These are phyloP conservation scores for Aciculosporium take DNA, from an alignment of 2,329 filamentous ascomycete species.

Conservation along the genomic window DNA sequence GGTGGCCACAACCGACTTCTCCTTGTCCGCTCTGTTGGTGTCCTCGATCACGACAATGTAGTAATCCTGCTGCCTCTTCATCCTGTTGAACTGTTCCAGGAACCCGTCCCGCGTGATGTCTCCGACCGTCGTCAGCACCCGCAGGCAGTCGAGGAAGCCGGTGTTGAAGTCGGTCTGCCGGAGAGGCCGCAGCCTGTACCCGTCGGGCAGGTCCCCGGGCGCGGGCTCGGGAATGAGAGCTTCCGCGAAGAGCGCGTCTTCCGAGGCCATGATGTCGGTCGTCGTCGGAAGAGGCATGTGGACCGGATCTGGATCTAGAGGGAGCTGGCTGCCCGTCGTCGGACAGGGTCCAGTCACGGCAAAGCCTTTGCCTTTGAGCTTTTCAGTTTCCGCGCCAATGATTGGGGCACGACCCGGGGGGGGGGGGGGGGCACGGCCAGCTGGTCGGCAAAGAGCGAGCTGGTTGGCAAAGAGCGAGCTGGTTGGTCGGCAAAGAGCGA, in stretches of 20 bases:
- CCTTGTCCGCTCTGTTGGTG: constrained; percentile 33
- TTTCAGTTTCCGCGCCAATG: too few species aligned
- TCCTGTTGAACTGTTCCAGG: constrained; percentile 69
- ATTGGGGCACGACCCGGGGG: too few species aligned
- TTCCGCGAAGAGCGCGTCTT: constrained; percentile 59
- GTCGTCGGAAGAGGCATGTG: constrained; percentile 5
- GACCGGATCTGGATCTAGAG: too few species aligned
- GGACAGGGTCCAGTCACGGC: too few species aligned
- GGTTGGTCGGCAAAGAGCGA: too few species aligned
- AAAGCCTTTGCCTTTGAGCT: too few species aligned
- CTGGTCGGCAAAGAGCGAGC: too few species aligned
- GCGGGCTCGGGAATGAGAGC: constrained; percentile 68
- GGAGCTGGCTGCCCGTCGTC: too few species aligned
- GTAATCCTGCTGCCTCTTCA: constrained; percentile 62
- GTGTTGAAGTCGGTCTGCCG: constrained; percentile 61
- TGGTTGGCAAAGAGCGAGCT: too few species aligned
- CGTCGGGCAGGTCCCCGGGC: constrained; percentile 55
- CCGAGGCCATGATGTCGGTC: constrained; percentile 7
- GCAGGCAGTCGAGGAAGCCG: constrained; percentile 82
- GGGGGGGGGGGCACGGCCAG: too few species aligned
- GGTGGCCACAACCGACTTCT: constrained; percentile 66
- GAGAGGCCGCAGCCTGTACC: constrained; percentile 72
- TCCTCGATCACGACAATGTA: constrained; percentile 80
- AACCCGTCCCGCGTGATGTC: constrained; percentile 66
- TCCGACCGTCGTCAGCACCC: constrained; percentile 84